Conservation (phyloP, 2,329 filamentous ascomycete species). For the Phoma sp. region DNA sequence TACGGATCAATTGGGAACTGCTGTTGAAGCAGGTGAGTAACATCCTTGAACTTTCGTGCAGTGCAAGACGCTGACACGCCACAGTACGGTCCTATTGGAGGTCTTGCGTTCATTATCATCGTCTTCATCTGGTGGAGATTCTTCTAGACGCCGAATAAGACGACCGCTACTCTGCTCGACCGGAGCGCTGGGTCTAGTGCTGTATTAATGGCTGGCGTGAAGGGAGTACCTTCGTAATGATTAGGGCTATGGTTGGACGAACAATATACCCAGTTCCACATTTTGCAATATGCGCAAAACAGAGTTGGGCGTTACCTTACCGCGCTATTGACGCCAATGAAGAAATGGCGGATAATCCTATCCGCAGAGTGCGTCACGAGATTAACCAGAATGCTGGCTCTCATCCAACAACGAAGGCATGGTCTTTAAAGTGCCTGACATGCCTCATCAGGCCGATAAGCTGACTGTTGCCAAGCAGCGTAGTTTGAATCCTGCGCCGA, state of each 20-base stretch:
- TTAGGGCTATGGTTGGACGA: constrained; percentile 9
- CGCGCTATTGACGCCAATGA: not conserved
- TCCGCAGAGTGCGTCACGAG: not conserved
- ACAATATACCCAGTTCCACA: constrained; percentile 20
- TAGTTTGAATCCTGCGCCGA: too few species aligned
- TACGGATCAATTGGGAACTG: constrained; percentile 97
- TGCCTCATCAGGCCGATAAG: not conserved
- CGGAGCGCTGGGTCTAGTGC: not conserved
- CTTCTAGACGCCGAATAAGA: constrained; percentile 63
- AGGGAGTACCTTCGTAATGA: not conserved
- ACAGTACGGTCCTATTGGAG: constrained; percentile 87
- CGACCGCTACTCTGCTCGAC: not conserved
- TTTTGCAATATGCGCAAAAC: not conserved
- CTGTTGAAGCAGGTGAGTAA: constrained; percentile 79
- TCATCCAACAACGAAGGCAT: not conserved
- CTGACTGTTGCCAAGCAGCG: too few species aligned
- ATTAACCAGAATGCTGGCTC: not conserved
- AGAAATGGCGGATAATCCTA: not conserved
- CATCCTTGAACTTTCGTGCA: not conserved
- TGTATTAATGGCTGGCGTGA: not conserved
- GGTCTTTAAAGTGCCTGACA: too few species aligned
- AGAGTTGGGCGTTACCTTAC: not conserved
- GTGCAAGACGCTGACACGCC: constrained; percentile 23
- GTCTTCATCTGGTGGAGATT: constrained; percentile 93
- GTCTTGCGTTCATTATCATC: constrained; percentile 80